Base-by-base conservation (phyloP, 192 early-diverging fungal species). In the Entomortierella lignicola region DNA sequence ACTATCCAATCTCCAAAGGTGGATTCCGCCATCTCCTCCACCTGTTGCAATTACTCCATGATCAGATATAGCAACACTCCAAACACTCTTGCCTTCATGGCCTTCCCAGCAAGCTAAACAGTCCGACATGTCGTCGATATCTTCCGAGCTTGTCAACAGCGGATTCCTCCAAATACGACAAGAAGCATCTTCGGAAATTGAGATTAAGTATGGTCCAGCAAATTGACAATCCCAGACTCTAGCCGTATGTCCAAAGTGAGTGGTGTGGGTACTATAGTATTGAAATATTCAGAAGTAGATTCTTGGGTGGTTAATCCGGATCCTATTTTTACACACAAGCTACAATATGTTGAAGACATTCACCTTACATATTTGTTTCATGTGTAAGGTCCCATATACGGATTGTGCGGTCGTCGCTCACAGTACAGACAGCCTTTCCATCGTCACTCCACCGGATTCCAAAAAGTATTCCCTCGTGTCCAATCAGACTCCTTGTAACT, bases 351-450 rank as follows among this genome's bases (percentile, higher is more conserved):
- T 60, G 30, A 55, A 29, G 15, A 12, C 29, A 13, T 30, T 8
- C 10, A 43, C 18, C 58, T 37, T 68, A 80, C 68, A 75, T 65
- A 4, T 50, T 55, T 31, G 32, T 58, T 10, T 69, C 62, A 25
- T 81, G 77, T 68, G 66, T 81, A 2, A 82, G 53, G 21, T 81
- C 69, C 95, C 95, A 97, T 1, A 95, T 48, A 12, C 93, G 87
- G 50, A 95, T 83, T 0, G 94, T 91, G 17, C 95, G 88, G 79
- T 97, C 95, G 54, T 97, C 95, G 1, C 92, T 94, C 6, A 93
- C 93, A 10, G 91, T 92, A 13, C 87, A 84, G 3, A 95, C 26
- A 11, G 65, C 63, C 8, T 43, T 73, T 12, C 89, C 91, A 63
- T 91, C 87, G 17, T 71, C 50, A 60, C 85, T 92, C 63, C 94